Evolutionary conservation across 805 yeast genomes (phyloP).

Genomic region (Nematodospora valgi): DNA sequence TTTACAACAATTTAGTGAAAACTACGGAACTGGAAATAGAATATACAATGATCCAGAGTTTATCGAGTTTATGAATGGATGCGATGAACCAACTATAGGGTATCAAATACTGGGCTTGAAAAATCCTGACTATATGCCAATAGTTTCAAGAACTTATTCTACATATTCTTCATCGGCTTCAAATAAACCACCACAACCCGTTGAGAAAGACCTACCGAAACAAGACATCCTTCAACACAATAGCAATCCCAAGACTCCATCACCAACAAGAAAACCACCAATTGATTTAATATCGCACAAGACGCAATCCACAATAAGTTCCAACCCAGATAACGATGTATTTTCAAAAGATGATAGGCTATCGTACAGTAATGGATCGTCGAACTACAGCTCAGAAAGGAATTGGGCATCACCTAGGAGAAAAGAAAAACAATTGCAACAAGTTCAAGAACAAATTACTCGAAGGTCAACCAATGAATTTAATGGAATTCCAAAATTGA

Average conservation of each 20-base stretch:
- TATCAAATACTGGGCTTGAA: constrained; percentile 26
- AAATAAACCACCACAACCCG: constrained; percentile 1
- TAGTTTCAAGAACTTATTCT: constrained; percentile 26
- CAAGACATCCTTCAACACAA: neutral
- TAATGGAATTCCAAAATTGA: constrained; percentile 7
- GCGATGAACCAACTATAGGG: constrained; percentile 20
- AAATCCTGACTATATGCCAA: constrained; percentile 29
- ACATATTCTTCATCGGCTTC: constrained; percentile 16
- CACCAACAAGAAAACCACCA: constrained; percentile 10
- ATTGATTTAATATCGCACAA: constrained; percentile 2
- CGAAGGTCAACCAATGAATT: constrained; percentile 27
- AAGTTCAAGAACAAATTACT: constrained; percentile 38
- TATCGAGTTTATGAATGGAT: constrained; percentile 50
- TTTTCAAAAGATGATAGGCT: constrained; percentile 8
- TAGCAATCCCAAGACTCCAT: neutral
- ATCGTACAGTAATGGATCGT: constrained; percentile 14
- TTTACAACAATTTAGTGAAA: constrained; percentile 48
- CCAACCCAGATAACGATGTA: constrained; percentile 4
- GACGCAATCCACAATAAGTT: constrained; percentile 4
- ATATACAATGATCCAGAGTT: constrained; percentile 60
- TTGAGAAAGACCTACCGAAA: neutral
- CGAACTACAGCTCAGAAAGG: constrained; percentile 20
- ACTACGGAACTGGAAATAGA: constrained; percentile 62
- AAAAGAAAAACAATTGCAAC: constrained; percentile 27
- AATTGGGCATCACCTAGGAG: constrained; percentile 45